Conservation (phyloP, 257 asterid species). For the Solanum bukasovii region DNA sequence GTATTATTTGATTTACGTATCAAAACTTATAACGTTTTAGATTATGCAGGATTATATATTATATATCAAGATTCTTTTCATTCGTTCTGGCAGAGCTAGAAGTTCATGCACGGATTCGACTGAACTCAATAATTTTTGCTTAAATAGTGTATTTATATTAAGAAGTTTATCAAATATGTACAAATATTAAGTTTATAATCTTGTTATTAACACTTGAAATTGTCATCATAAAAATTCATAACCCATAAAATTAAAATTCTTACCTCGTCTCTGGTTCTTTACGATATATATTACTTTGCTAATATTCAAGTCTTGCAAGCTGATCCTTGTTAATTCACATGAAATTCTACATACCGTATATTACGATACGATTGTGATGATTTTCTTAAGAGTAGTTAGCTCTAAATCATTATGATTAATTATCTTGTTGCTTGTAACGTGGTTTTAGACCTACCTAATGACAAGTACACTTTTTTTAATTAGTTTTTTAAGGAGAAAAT, state of each 20-base stretch:
- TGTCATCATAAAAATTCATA: no score
- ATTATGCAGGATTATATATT: background rate
- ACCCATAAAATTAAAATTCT: no score
- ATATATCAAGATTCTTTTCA: no score
- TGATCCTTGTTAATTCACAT: background rate
- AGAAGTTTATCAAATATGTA: no score
- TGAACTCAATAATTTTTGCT: no score
- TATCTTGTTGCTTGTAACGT: background rate
- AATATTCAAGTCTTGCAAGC: background rate
- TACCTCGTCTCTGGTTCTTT: no score
- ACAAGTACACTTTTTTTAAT: background rate
- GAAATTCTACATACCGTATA: rapidly evolving
- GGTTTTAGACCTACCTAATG: background rate
- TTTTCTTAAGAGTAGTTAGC: background rate
- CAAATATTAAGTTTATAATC: no score
- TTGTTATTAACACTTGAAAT: no score
- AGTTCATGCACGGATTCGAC: no score
- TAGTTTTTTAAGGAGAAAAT: background rate
- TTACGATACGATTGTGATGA: background rate
- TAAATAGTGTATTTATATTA: no score
- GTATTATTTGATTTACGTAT: background rate
- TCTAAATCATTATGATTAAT: background rate
- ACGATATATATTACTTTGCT: background rate
- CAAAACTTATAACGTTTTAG: background rate
- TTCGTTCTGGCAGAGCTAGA: no score